Percentiles rank a stretch among this genome's conserved stretches.
These are phyloP conservation scores for Dendryphion nanum DNA, from an alignment of 2,329 filamentous ascomycete species.

Conservation along the genomic window DNA sequence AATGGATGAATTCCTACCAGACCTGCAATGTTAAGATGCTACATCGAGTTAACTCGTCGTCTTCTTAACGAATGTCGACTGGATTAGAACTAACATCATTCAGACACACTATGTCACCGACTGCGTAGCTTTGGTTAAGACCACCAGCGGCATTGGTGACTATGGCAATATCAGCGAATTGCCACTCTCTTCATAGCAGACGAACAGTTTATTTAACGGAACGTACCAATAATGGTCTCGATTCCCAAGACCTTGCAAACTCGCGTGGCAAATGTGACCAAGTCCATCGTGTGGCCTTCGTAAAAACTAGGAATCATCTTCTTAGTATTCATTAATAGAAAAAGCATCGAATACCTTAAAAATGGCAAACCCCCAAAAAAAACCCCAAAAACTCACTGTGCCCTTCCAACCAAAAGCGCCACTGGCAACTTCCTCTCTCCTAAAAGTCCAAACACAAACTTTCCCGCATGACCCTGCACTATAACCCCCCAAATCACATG, in stretches of 20 bases:
- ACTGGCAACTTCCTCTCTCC: conserved; percentile 54
- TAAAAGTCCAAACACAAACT: conserved; percentile 63
- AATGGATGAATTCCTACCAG: conserved; percentile 61
- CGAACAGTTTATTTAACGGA: conserved; percentile 3
- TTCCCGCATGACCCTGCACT: conserved; percentile 62
- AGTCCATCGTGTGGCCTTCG: conserved; percentile 63
- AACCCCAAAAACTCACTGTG: conserved; percentile 53
- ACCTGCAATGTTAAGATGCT: conserved; percentile 65
- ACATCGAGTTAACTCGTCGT: conserved; percentile 9
- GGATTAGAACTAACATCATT: conserved; percentile 54
- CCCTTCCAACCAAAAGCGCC: conserved; percentile 63
- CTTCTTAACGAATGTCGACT: background rate
- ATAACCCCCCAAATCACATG: conserved; percentile 12
- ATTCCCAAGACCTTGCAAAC: conserved; percentile 63
- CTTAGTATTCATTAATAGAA: no score
- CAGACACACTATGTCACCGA: conserved; percentile 64
- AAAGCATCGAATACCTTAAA: no score
- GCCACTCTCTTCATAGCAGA: background rate
- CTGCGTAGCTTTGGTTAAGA: conserved; percentile 61
- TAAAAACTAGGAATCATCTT: conserved; percentile 45
- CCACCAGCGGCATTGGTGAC: conserved; percentile 68
- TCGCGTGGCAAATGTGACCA: conserved; percentile 62
- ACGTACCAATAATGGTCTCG: conserved; percentile 56
- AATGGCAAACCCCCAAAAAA: no score
- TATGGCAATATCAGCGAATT: conserved; percentile 25